A percentile compares a stretch with the other conserved stretches of the same genome.
Evolutionary conservation across 1,284 basidiomycete genomes (phyloP).

Genomic region (Cutaneotrichosporon curvatum): DNA sequence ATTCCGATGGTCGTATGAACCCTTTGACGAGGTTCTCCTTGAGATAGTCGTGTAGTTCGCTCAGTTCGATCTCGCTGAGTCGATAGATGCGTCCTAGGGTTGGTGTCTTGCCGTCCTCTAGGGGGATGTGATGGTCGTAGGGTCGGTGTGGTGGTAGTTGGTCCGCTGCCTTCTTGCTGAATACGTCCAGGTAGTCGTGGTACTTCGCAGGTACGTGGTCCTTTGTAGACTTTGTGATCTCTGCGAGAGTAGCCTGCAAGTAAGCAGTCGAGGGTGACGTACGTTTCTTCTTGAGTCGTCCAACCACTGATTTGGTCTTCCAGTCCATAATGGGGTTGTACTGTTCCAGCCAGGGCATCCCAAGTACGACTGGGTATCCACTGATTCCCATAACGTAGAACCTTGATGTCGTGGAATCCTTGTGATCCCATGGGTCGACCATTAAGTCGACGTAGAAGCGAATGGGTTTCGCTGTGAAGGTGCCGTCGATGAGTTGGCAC

Average conservation of each 20-base stretch:
- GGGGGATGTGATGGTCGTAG: constrained; percentile 12
- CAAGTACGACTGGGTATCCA: not conserved
- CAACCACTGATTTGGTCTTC: not conserved
- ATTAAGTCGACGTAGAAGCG: too few species aligned
- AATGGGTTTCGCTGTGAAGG: too few species aligned
- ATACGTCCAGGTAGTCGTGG: not conserved
- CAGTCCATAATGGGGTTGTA: not conserved
- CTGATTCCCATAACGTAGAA: too few species aligned
- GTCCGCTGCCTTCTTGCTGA: not conserved
- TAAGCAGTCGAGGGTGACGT: not conserved
- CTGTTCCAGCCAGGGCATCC: not conserved
- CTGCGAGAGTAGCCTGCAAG: not conserved
- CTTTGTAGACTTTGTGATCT: not conserved
- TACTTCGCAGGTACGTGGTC: not conserved
- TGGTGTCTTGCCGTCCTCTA: constrained; percentile 27
- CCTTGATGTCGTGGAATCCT: too few species aligned
- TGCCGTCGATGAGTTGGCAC: too few species aligned
- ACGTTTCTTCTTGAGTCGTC: not conserved
- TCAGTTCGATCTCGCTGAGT: constrained; percentile 42
- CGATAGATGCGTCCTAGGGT: constrained; percentile 43
- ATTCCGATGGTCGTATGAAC: constrained; percentile 32
- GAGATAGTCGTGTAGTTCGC: constrained; percentile 43
- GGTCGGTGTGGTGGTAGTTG: not conserved
- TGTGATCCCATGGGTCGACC: too few species aligned
- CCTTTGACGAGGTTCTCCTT: constrained; percentile 45